Base-by-base conservation (phyloP, 345 rosid genomes). In the Turnera subulata region DNA sequence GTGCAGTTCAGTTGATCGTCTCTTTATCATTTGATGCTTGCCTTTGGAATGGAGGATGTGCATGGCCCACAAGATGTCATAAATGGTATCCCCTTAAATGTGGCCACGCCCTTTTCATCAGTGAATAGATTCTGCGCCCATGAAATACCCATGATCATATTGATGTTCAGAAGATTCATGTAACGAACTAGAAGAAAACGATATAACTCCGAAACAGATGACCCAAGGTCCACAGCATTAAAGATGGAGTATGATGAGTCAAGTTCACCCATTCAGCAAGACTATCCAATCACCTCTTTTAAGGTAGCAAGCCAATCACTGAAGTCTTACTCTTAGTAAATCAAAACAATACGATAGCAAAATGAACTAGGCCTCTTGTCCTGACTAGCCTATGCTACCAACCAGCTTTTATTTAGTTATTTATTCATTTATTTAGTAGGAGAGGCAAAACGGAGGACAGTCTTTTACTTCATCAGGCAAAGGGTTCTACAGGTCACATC, bases 11-110 rank as follows among this genome's bases (percentile, higher is more conserved):
- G 47, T 11, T 23, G 26, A 51, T 16, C 11, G 6, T 20, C 2
- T 29, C n/a, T 29, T 8, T 29, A 11, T 88, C 80, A 84, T 72
- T 89, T 86, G 80, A 92, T 79, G 70, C 76, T 74, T 54, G 85
- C 97, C 78, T 82, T 85, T 5, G 88, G 76, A 68, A 86, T 82
- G 45, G 75, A 83, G 0, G 96, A 86, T n/a, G 78, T 76, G 73
- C 93, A 82, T 22, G 93, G 91, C 44, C 97, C 96, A 10, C 81
- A 88, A 10, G 89, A 84, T 17, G 99, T 89, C 96, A 93, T 93
- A 56, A 89, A 93, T 43, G 96, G 91, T 57, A 82, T 71, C 46
- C 91, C 99, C 76, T 89, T 85, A 75, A 71, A 93, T 50, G 96
- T 93, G 54, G 99, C 99, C 53, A 89, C 85, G 9, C 97, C 96